These are phyloP conservation scores for Dunaliella sp. DNA, from an alignment of 139 green algal species.

Conservation along the genomic window DNA sequence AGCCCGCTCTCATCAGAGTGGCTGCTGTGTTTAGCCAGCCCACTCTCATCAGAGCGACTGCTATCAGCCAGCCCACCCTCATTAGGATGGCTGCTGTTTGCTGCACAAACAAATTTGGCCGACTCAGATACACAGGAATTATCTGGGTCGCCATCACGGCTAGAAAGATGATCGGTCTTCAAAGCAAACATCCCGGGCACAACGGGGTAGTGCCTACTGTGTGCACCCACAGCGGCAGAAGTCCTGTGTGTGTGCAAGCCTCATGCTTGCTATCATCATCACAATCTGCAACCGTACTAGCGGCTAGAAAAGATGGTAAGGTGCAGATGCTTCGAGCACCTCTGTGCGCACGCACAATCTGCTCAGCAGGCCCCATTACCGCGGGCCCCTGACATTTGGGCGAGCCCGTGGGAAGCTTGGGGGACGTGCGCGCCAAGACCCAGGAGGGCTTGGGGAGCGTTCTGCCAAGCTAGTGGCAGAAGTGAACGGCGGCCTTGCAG, in stretches of 20 bases:
- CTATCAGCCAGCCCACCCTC: background rate
- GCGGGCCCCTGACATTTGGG: background rate
- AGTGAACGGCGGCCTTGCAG: too few relatives aligned
- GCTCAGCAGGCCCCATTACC: background rate
- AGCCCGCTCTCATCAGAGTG: too few relatives aligned
- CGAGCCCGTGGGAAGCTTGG: background rate
- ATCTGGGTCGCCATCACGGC: background rate
- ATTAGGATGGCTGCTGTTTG: background rate
- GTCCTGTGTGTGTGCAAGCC: background rate
- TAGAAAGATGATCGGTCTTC: background rate
- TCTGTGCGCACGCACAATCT: background rate
- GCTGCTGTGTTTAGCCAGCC: too few relatives aligned
- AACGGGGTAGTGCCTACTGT: background rate
- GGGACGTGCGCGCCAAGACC: background rate
- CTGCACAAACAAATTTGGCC: background rate
- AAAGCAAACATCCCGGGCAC: background rate
- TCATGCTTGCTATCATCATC: background rate
- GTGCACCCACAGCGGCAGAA: background rate
- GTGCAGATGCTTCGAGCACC: background rate
- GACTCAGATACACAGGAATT: too few relatives aligned
- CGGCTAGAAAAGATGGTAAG: background rate
- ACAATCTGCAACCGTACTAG: background rate
- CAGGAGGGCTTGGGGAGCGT: background rate
- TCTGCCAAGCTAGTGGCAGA: too few relatives aligned
- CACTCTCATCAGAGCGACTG: too few relatives aligned